Percentiles rank a stretch among this genome's conserved stretches.
Conservation (phyloP, 257 asterid genomes). For the Misopates orontium region DNA sequence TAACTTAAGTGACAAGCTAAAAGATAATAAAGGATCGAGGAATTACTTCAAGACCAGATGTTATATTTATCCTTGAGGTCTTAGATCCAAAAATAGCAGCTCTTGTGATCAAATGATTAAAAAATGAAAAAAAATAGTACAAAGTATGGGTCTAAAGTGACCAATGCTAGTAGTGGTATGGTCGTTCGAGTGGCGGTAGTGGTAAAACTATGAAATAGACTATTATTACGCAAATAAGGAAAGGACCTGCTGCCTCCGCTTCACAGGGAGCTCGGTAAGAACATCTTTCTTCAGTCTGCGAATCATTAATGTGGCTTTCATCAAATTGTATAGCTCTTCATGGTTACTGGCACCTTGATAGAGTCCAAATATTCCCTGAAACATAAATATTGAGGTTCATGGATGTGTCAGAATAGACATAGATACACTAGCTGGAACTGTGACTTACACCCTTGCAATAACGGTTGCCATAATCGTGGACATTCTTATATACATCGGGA, state of each 20-base stretch:
- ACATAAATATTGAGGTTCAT: constrained; percentile 16
- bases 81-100: constrained; percentile 15
- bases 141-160: constrained; percentile 11
- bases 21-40: constrained; percentile 1
- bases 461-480: constrained; percentile 88
- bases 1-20: constrained; percentile 3
- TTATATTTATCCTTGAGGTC: constrained; percentile 2
- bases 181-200: no score
- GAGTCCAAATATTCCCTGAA: constrained; percentile 79
- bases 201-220: not conserved
- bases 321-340: constrained; percentile 93
- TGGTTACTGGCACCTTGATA: constrained; percentile 99
- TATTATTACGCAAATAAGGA: constrained; percentile 1
- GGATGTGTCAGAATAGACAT: constrained; percentile 21
- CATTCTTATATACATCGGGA: constrained; percentile 79
- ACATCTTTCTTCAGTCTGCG: constrained; percentile 96
- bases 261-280: constrained; percentile 85
- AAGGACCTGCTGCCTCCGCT: constrained; percentile 88
- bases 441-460: constrained; percentile 98
- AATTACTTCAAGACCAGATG: constrained; percentile 10
- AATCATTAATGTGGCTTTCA: constrained; percentile 91
- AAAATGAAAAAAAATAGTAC: constrained; percentile 3
- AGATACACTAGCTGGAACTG: constrained; percentile 20
- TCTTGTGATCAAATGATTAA: constrained; percentile 3
- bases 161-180: not conserved